These are phyloP conservation scores for Colletotrichum graminicola DNA, from an alignment of 2,329 filamentous ascomycete species.

Conservation along the genomic window DNA sequence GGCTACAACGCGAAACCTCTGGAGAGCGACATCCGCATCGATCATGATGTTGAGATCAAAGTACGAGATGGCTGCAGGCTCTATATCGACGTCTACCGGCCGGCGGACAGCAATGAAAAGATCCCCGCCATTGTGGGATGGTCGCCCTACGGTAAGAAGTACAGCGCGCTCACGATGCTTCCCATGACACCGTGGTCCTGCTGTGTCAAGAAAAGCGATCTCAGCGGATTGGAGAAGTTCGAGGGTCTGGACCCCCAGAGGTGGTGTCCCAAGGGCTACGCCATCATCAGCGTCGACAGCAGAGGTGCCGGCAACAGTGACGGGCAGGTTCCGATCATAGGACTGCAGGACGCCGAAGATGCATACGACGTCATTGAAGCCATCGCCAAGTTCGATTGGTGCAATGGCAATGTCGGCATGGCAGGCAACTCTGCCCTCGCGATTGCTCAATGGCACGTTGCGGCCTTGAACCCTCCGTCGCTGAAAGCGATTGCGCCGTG, in stretches of 20 bases:
- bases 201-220: constrained; percentile 42
- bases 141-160: constrained; percentile 62
- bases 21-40: constrained; percentile 55
- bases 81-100: constrained; percentile 60
- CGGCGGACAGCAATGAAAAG: constrained; percentile 50
- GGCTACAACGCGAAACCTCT: constrained; percentile 51
- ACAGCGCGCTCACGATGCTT: constrained; percentile 55
- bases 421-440: constrained; percentile 49
- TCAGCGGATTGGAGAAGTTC: constrained; percentile 47
- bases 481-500: constrained; percentile 50
- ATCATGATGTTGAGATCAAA: constrained; percentile 59
- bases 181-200: constrained; percentile 44
- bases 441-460: constrained; percentile 46
- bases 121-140: constrained; percentile 60
- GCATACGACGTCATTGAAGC: constrained; percentile 48
- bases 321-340: constrained; percentile 41
- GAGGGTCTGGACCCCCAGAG: constrained; percentile 46
- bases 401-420: constrained; percentile 50
- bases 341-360: constrained; percentile 50
- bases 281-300: constrained; percentile 52
- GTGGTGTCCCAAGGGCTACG: constrained; percentile 50
- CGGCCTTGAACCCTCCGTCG: constrained; percentile 42
- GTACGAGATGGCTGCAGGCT: constrained; percentile 58
- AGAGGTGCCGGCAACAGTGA: constrained; percentile 49
- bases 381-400: constrained; percentile 48